Base-by-base conservation (phyloP, 164 flowering plant species). In the Nelumbo lutea region DNA sequence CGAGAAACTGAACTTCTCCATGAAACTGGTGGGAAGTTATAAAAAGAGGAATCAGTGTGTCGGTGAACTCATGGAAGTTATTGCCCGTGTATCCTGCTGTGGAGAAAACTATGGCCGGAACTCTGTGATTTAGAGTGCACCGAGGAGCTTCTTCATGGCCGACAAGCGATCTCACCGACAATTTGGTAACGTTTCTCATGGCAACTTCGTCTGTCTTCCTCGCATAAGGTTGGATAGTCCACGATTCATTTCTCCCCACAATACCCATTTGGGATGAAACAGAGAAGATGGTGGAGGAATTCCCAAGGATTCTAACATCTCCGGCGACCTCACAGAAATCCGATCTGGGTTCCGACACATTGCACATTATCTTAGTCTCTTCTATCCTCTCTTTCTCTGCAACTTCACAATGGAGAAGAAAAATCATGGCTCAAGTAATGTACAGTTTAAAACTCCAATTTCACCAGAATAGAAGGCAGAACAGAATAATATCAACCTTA, bases 191-290 rank as follows among this genome's bases (percentile, higher is more conserved):
- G 0, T 4, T 0, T 0, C 11, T 10, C 84, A 85, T 79, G 1
- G 87, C 88, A 0, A 47, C 7, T 8, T 0, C 6, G 48, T 85
- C 83, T 1, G 52, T 69, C 77, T 85, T 85, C 46, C 91, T 73
- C n/a, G 89, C 83, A 62, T 89, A 87, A 40, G 94, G 94, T 15
- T 74, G 75, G 64, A 89, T 77, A 9, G 5, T 68, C 89, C 87
- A 83, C 9, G 84, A 72, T 13, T 38, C 60, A 42, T 73, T 78
- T 56, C 48, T 67, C 3, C 6, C 59, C 5, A 10, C 6, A 6
- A 5, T 11, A 42, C 42, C 52, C 15, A 1, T 45, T 40, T 45
- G 59, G 44, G 75, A 42, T 6, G 79, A 46, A 4, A 71, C 71
- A 4, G 82, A 27, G 53, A 72, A 76, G 50, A 84, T 69, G n/a